Evolutionary conservation across 129 eudicot species (phyloP).

Genomic region (Mikania micrantha): DNA sequence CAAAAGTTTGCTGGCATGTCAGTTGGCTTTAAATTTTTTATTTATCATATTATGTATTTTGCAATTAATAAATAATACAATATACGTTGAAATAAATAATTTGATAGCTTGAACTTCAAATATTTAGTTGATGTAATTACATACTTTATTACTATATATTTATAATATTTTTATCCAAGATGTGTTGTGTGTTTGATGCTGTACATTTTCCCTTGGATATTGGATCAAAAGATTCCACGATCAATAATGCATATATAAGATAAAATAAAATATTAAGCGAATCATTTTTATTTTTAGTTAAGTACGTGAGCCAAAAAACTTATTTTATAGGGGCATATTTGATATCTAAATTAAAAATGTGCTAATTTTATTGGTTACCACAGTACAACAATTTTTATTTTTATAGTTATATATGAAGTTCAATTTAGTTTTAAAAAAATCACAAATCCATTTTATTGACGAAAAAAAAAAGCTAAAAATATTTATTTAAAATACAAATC

Average conservation of each 20-base stretch:
- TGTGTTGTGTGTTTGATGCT: slow-evolving; percentile 15
- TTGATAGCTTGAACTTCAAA: not conserved
- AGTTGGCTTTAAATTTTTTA: slow-evolving; percentile 17
- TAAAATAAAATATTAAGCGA: slow-evolving; percentile 9
- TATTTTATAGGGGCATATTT: not conserved
- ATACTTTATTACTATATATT: slow-evolving; percentile 6
- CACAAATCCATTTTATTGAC: too few species aligned
- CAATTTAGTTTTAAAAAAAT: too few species aligned
- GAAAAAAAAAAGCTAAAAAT: too few species aligned
- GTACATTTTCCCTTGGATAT: slow-evolving; percentile 19
- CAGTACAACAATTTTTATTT: too few species aligned
- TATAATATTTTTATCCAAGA: not conserved
- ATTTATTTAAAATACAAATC: not conserved
- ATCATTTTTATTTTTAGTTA: not conserved
- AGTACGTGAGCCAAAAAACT: not conserved
- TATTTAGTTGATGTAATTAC: not conserved
- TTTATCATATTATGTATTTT: not conserved
- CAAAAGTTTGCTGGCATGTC: slow-evolving; percentile 24
- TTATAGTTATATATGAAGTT: too few species aligned
- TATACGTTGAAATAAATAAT: not conserved
- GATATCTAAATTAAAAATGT: not conserved
- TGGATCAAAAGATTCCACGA: slow-evolving; percentile 32
- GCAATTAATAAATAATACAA: not conserved
- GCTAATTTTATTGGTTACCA: not conserved
- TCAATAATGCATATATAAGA: slow-evolving; percentile 20